These are phyloP conservation scores for Rhytidhysteron rufulum DNA, from an alignment of 2,329 filamentous ascomycete species.

Conservation along the genomic window DNA sequence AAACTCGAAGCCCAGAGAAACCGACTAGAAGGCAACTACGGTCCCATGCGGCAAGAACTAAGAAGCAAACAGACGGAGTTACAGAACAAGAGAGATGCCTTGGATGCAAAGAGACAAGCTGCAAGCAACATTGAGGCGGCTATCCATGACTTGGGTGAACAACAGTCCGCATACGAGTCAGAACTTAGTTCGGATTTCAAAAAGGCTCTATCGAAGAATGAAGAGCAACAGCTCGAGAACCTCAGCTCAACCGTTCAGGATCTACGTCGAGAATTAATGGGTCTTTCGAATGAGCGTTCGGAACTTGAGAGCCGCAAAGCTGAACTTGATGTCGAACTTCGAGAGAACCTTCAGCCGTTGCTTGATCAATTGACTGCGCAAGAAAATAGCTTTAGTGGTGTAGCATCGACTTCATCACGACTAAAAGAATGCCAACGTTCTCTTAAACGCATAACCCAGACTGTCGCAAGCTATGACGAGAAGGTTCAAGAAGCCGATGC, in stretches of 20 bases:
- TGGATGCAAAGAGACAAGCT: slow-evolving; percentile 66
- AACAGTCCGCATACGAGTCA: slow-evolving; percentile 70
- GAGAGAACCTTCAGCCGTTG: slow-evolving; percentile 82
- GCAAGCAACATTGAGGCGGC: slow-evolving; percentile 65
- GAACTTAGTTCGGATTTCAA: slow-evolving; percentile 88
- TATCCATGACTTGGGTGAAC: slow-evolving; percentile 59
- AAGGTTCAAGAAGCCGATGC: slow-evolving; percentile 72
- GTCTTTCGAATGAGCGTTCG: slow-evolving; percentile 67
- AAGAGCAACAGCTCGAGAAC: slow-evolving; percentile 74
- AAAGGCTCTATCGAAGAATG: slow-evolving; percentile 77
- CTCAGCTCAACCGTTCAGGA: slow-evolving; percentile 67
- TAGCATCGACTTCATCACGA: slow-evolving; percentile 53
- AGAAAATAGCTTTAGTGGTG: slow-evolving; percentile 44
- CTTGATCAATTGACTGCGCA: slow-evolving; percentile 68
- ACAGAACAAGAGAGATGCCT: slow-evolving; percentile 66
- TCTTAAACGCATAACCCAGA: slow-evolving; percentile 70
- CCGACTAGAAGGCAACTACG: slow-evolving; percentile 77
- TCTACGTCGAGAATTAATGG: slow-evolving; percentile 71
- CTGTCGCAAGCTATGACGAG: slow-evolving; percentile 61
- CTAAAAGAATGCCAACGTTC: slow-evolving; percentile 78
- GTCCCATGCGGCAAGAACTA: slow-evolving; percentile 73
- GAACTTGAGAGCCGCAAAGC: slow-evolving; percentile 78
- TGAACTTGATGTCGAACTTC: slow-evolving; percentile 78
- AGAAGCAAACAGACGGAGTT: slow-evolving; percentile 70
- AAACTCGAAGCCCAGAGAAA: slow-evolving; percentile 75